Base-by-base conservation (phyloP, 257 asterid species). In the Haberlea rhodopensis region DNA sequence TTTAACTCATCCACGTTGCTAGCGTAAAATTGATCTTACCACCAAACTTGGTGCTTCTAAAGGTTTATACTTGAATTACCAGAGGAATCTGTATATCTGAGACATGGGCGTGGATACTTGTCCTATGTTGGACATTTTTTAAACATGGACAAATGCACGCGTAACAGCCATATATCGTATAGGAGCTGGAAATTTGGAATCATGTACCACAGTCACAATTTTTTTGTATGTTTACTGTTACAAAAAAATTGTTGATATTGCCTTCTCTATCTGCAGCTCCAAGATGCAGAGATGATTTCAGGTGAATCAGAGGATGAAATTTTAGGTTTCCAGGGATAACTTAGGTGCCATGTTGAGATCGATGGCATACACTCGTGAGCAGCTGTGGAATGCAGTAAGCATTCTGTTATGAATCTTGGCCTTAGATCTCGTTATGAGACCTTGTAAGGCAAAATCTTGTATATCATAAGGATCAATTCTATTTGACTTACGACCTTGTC, bases 321-420 rank as follows among this genome's bases (percentile, higher is more conserved):
- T 89, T 77, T 92, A 84, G 77, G 95, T 89, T 60, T 84, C 95
- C 3, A 80, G 66, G 73, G 94, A 87, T 77, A 80, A 94, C 37
- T 80, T 83, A 54, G 94, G 86, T 64, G 94, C 95, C 69, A 83
- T 89, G 96, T 72, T 85, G 80, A 85, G 95, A 77, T 87, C 94
- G 53, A 89, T 87, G 81, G 86, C 96, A 48, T 85, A 83, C 80
- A 87, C 86, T 23, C 84, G 90, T 1, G 91, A 89, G 77, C 96
- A 89, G 80, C 92, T 89, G 56, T 82, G 90, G 2, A 78, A 62
- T 74, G 49, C 76, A 27, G 94, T 83, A 81, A 85, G 87, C 43
- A 51, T 68, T n/a, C n/a, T n/a, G n/a, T n/a, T n/a, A n/a, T n/a
- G n/a, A n/a, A n/a, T n/a, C n/a, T n/a, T n/a, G n/a, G n/a, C n/a